Base-by-base conservation (phyloP, 805 yeast species). In the Maudiozyma bulderi region DNA sequence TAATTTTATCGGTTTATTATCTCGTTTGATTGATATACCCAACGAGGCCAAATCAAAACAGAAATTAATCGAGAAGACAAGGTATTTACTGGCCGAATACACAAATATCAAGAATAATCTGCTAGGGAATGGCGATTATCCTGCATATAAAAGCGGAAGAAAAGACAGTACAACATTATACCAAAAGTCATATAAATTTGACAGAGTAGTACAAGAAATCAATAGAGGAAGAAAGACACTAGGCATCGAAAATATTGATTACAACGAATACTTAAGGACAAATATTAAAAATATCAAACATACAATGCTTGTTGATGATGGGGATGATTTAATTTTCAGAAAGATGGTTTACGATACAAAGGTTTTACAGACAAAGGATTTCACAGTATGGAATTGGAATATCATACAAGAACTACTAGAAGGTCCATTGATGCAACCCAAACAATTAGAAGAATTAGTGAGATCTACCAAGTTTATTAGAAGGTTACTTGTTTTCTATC, bases 311-410 rank as follows among this genome's bases (percentile, higher is more conserved):
- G 54, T 57, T 3, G 56, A 55, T 10, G 57, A 58, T 35, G 70
- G 77, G 41, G 93, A 85, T 56, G 96, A 87, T 46, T 53, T 70
- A 0, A 82, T 81, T 48, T 77, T 90, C 58, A 81, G 83, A 54
- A 73, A 75, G 47, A 70, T 86, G 67, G 72, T 93, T 6, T 68
- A 70, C 31, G 82, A 82, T 44, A 80, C 95, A 0, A 81, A 75
- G 54, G 89, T 93, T 1, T 65, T 88, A 39, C 75, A 83, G 5
- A 81, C 95, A 0, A 93, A 91, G 60, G 86, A 82, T 47, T 89
- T 75, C 60, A 71, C 80, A 1, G 80, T 79, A 46, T 93, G 99
- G 99, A 82, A 89, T 59, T 90, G 97, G 95, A 77, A 75, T 29
- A 69, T 82, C 1, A 70, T 93, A 0, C 69, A 77, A 14, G 84